Conservation (phyloP, 352 stramenopile genomes). For the Phytophthora citricola region DNA sequence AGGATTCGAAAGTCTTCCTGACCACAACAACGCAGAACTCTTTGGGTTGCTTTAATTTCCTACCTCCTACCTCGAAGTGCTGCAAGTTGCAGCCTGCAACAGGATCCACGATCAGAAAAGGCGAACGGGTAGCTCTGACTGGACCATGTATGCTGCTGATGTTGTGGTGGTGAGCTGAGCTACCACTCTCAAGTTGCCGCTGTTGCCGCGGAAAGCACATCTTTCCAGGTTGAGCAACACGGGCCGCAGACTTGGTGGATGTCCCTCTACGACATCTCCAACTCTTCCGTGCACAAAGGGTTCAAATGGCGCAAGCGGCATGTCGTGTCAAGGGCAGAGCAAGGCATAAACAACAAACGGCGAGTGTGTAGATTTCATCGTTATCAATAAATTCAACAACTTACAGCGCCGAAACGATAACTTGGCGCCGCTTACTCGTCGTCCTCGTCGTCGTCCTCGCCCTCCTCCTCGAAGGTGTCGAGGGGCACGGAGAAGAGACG, state of each 20-base stretch:
- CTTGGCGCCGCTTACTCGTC: constrained; percentile 30
- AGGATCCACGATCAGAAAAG: too few species aligned
- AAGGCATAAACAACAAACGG: constrained; percentile 19
- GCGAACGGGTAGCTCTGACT: background rate
- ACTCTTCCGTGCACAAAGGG: constrained; percentile 12
- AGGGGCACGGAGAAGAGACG: constrained; percentile 96
- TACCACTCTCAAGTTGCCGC: constrained; percentile 14
- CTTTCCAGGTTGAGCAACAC: constrained; percentile 16
- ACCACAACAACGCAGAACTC: constrained; percentile 4
- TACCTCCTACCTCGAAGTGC: constrained; percentile 9
- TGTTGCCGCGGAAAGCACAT: constrained; percentile 18
- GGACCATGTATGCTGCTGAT: background rate
- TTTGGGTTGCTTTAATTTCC: constrained; percentile 12
- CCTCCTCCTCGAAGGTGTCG: constrained; percentile 96
- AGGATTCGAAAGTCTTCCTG: background rate
- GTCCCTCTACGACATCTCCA: constrained; percentile 8
- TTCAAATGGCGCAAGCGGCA: constrained; percentile 11
- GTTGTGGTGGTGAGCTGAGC: constrained; percentile 9
- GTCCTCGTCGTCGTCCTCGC: constrained; percentile 63
- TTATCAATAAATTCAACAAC: constrained; percentile 45
- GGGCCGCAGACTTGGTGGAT: constrained; percentile 19
- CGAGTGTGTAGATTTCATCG: constrained; percentile 30
- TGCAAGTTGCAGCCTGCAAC: too few species aligned
- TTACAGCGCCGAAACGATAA: constrained; percentile 20
- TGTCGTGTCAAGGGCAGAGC: background rate